These are phyloP conservation scores for Helminthosporium solani DNA, from an alignment of 2,329 filamentous ascomycete species.

Conservation along the genomic window DNA sequence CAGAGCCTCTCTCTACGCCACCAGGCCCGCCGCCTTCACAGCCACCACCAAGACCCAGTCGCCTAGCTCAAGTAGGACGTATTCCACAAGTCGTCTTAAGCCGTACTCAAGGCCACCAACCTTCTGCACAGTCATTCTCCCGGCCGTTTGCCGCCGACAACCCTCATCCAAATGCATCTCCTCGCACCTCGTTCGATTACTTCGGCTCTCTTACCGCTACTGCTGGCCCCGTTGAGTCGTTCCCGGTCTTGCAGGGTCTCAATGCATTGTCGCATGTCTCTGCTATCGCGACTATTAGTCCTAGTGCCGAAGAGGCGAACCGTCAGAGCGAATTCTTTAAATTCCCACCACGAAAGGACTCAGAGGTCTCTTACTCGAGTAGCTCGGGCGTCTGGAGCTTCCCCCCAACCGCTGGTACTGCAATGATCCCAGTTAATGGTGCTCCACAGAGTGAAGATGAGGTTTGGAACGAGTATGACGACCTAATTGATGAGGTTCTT, in stretches of 20 bases:
- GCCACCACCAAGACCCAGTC: constrained; percentile 54
- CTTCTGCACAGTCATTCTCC: constrained; percentile 79
- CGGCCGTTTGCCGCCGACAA: constrained; percentile 66
- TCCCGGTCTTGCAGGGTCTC: constrained; percentile 37
- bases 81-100: constrained; percentile 80
- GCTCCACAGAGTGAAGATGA: constrained; percentile 76
- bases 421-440: constrained; percentile 62
- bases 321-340: constrained; percentile 65
- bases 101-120: constrained; percentile 61
- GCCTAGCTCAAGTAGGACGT: constrained; percentile 77
- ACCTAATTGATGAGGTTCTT: constrained; percentile 73
- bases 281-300: constrained; percentile 39
- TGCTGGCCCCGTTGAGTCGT: constrained; percentile 34
- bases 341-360: constrained; percentile 73
- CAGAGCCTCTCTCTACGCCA: constrained; percentile 18
- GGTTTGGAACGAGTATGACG: constrained; percentile 92
- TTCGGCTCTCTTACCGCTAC: constrained; percentile 29
- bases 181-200: constrained; percentile 36
- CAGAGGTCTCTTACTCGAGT: constrained; percentile 65
- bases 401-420: constrained; percentile 58
- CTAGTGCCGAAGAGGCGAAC: constrained; percentile 29
- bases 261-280: constrained; percentile 39
- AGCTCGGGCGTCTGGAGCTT: constrained; percentile 63
- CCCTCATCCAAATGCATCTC: constrained; percentile 38
- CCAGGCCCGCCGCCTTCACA: constrained; percentile 26